A percentile compares a stretch with the other conserved stretches of the same genome.
These are phyloP conservation scores for Epichloe brachyelytri DNA, from an alignment of 2,329 filamentous ascomycete species.

Conservation along the genomic window DNA sequence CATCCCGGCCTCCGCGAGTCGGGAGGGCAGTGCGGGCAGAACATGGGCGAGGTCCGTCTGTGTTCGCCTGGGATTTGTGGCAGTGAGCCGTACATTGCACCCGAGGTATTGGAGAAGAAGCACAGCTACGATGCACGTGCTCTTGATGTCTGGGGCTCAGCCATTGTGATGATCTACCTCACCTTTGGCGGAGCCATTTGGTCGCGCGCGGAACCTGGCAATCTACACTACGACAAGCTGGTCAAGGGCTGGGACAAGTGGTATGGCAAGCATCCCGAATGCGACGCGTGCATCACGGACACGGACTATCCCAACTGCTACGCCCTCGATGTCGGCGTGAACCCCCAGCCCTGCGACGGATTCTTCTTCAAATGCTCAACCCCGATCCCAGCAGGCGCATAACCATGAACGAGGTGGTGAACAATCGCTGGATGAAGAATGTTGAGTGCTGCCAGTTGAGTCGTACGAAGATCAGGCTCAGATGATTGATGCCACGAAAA, in stretches of 20 bases:
- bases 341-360: constrained; percentile 55
- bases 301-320: constrained; percentile 52
- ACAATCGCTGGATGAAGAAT: constrained; percentile 58
- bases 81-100: constrained; percentile 75
- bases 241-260: constrained; percentile 57
- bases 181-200: constrained; percentile 62
- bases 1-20: constrained; percentile 67
- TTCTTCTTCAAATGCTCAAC: constrained; percentile 73
- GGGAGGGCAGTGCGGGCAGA: constrained; percentile 58
- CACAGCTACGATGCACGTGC: constrained; percentile 57
- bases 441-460: constrained; percentile 68
- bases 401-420: constrained; percentile 54
- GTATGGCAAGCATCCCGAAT: constrained; percentile 38
- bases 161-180: constrained; percentile 70
- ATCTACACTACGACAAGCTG: constrained; percentile 51
- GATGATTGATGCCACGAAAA: constrained; percentile 51
- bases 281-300: constrained; percentile 32
- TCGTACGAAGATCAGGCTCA: constrained; percentile 51
- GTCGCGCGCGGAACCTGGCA: constrained; percentile 49
- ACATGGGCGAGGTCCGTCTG: constrained; percentile 57
- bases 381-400: constrained; percentile 61
- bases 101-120: constrained; percentile 64
- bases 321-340: constrained; percentile 51
- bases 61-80: constrained; percentile 74
- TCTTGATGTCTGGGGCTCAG: constrained; percentile 77